Evolutionary conservation across 306 rosid genomes (phyloP).

Genomic region (Fragaria iinumae): DNA sequence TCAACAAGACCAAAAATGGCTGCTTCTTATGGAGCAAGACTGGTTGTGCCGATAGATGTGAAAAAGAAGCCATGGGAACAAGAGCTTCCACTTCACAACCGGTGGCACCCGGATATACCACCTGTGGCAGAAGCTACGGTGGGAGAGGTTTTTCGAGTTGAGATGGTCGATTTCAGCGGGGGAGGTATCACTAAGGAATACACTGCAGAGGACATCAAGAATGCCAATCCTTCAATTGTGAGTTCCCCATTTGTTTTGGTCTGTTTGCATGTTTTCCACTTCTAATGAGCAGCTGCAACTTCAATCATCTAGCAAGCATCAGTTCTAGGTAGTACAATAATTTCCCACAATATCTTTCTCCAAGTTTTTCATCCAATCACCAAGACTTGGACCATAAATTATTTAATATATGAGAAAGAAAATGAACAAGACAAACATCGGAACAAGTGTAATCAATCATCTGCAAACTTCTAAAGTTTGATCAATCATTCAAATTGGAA

Average conservation of each 20-base stretch:
- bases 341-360: not conserved
- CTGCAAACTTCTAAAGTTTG: not conserved
- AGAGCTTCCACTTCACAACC: slow-evolving; percentile 65
- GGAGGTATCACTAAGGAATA: slow-evolving; percentile 50
- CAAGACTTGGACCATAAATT: not conserved
- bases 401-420: not conserved
- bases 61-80: slow-evolving; percentile 73
- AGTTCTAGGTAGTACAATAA: not conserved
- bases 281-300: not conserved
- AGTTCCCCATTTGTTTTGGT: slow-evolving; percentile 23
- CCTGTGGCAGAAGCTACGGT: slow-evolving; percentile 42
- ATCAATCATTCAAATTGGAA: not conserved
- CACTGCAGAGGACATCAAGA: slow-evolving; percentile 56
- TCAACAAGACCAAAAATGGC: slow-evolving; percentile 47
- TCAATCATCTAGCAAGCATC: not conserved
- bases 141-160: slow-evolving; percentile 61
- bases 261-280: not conserved
- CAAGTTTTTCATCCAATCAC: not conserved
- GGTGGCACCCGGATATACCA: slow-evolving; percentile 79
- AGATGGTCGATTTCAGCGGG: slow-evolving; percentile 83
- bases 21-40: slow-evolving; percentile 47
- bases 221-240: slow-evolving; percentile 44
- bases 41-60: slow-evolving; percentile 61
- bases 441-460: not conserved
- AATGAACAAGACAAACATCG: not conserved